Percentiles rank a stretch among this genome's conserved stretches.
phyloP scores from a whole-genome alignment of 257 asterid genomes.

The Handroanthus guayacan region DNA sequence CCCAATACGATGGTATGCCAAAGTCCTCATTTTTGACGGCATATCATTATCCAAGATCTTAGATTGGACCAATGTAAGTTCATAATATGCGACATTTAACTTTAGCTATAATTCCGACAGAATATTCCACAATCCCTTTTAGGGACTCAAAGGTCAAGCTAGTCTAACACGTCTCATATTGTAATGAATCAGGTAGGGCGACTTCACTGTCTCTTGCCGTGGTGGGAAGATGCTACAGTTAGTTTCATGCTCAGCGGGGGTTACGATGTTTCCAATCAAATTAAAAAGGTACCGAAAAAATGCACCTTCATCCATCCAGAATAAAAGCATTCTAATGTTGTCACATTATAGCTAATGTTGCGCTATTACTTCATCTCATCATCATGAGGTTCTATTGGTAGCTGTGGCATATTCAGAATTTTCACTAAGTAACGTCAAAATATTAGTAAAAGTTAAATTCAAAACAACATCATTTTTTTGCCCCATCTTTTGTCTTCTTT shows the following conservation, averaged over 20 bases:
- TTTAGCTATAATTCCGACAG: no score
- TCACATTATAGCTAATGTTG: background rate
- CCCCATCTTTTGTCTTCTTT: no score
- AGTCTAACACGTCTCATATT: conserved; percentile 22
- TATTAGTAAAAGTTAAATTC: no score
- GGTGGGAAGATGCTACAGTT: conserved; percentile 89
- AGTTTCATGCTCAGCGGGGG: conserved; percentile 81
- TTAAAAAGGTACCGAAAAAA: conserved; percentile 49
- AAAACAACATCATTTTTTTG: no score
- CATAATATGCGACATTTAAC: no score
- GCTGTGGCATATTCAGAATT: no score
- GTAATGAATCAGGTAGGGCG: conserved; percentile 65
- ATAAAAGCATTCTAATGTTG: no score
- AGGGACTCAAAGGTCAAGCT: background rate
- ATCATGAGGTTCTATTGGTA: no score
- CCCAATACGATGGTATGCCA: conserved; percentile 69
- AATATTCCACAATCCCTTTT: no score
- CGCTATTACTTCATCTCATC: no score
- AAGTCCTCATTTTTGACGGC: conserved; percentile 55
- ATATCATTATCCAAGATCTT: conserved; percentile 56
- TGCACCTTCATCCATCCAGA: background rate
- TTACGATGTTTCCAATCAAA: conserved; percentile 60
- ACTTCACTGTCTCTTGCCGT: conserved; percentile 79
- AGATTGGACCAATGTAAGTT: conserved; percentile 49
- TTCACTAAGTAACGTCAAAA: no score